Percentiles rank a stretch among this genome's conserved stretches.
Evolutionary conservation across 805 yeast species (phyloP).

Genomic region (Pichia kluyveri): DNA sequence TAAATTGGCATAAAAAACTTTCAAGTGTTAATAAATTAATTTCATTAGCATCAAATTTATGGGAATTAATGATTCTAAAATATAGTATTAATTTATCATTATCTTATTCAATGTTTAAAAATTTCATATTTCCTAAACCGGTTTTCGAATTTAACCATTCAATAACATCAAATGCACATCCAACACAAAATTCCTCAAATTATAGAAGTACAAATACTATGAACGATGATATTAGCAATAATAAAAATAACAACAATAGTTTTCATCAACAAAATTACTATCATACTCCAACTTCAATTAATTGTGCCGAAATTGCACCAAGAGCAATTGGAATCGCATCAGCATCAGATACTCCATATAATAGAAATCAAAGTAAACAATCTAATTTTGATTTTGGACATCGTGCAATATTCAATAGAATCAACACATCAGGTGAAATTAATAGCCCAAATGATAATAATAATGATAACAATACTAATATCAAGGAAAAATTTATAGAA

Average conservation of each 20-base stretch:
- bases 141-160: not conserved
- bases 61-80: constrained; percentile 18
- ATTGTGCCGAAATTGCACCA: constrained; percentile 20
- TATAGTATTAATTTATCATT: constrained; percentile 8
- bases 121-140: constrained; percentile 9
- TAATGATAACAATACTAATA: not conserved
- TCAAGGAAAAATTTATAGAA: constrained; percentile 1
- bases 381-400: too few species aligned
- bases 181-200: not conserved
- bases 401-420: not conserved
- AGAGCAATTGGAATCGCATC: constrained; percentile 12
- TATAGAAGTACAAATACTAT: too few species aligned
- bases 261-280: too few species aligned
- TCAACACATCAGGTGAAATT: not conserved
- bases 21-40: constrained; percentile 18
- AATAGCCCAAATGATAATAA: not conserved
- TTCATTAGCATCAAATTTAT: constrained; percentile 14
- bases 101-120: constrained; percentile 5
- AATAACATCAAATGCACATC: too few species aligned
- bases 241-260: not conserved
- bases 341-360: not conserved
- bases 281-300: not conserved
- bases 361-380: too few species aligned
- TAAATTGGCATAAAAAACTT: constrained; percentile 18
- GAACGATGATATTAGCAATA: not conserved